These are phyloP conservation scores for Apiospora saccharicola DNA, from an alignment of 2,329 filamentous ascomycete genomes.

Conservation along the genomic window DNA sequence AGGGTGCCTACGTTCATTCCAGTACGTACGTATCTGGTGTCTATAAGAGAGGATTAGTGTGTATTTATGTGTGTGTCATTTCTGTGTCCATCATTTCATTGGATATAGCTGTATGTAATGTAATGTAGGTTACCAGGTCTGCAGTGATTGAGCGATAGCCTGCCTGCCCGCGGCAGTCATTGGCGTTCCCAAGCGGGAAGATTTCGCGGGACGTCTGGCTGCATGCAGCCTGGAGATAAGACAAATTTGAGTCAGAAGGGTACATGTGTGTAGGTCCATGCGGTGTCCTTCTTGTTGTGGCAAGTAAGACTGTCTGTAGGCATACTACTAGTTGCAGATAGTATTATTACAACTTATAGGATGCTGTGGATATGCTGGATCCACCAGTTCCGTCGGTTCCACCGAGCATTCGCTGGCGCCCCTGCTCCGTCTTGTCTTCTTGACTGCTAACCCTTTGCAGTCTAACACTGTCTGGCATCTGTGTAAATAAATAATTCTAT, in stretches of 20 bases:
- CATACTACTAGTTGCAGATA: background rate
- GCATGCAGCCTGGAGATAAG: background rate
- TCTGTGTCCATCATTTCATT: background rate
- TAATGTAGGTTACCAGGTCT: background rate
- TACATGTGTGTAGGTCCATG: background rate
- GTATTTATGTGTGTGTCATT: background rate
- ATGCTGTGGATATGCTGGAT: conserved; percentile 11
- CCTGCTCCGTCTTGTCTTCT: background rate
- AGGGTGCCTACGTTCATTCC: background rate
- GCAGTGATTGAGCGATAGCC: background rate
- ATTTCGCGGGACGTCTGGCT: background rate
- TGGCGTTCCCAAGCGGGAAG: background rate
- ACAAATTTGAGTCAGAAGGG: background rate
- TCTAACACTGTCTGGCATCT: conserved; percentile 4
- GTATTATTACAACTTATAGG: background rate
- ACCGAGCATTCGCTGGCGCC: background rate
- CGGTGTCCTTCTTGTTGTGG: background rate
- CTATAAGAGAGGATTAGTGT: background rate
- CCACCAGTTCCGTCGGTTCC: conserved; percentile 12
- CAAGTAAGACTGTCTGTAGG: background rate
- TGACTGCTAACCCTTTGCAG: background rate
- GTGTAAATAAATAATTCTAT: background rate
- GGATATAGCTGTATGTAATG: background rate
- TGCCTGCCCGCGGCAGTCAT: conserved; percentile 2
- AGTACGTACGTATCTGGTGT: background rate